Base-by-base conservation (phyloP, 352 stramenopile genomes). In the Globisporangium recalcitrans region DNA sequence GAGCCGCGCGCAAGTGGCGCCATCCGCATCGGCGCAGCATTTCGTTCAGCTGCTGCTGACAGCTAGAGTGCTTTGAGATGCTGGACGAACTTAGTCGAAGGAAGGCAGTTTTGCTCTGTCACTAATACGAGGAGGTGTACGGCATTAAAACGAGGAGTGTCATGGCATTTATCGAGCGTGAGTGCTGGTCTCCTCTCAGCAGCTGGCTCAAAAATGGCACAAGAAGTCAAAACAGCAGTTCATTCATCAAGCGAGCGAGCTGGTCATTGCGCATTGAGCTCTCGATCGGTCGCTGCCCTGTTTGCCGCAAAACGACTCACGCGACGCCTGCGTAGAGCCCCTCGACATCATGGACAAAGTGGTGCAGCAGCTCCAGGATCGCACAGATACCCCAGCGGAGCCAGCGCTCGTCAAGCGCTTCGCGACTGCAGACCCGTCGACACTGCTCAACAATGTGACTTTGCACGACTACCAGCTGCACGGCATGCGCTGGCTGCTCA, bases 391-490 rank as follows among this genome's bases (percentile, higher is more conserved):
- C 10, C 69, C 67, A 40, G 57, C 42, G 27, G 62, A 69, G 6
- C 69, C 64, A 61, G 38, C 58, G 34, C 52, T 52, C 57, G 42
- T 71, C 48, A 58, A 64, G 47, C 49, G 36, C 3, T 57, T 66
- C 21, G 53, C 31, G 0, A 57, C 54, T 16, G 29, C 64, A 1
- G 29, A 70, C 16, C 68, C 81, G n/a, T 67, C 77, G 0, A 49
- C 65, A 36, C 32, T 79, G 21, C 65, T 93, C 26, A 62, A 85
- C 52, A 76, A 86, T 52, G 84, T 90, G 38, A 61, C 63, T 19
- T 49, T 93, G 59, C 78, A 93, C 46, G 78, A 80, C 48, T 93
- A 93, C 59, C 85, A 93, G 65, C 22, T 87, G 31, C 60, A 74
- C 31, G 85, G 85, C 2, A 48, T 91, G 60, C 73, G 69, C 36